Evolutionary conservation across 1,284 basidiomycete genomes (phyloP).

Genomic region (Fomes fomentarius): DNA sequence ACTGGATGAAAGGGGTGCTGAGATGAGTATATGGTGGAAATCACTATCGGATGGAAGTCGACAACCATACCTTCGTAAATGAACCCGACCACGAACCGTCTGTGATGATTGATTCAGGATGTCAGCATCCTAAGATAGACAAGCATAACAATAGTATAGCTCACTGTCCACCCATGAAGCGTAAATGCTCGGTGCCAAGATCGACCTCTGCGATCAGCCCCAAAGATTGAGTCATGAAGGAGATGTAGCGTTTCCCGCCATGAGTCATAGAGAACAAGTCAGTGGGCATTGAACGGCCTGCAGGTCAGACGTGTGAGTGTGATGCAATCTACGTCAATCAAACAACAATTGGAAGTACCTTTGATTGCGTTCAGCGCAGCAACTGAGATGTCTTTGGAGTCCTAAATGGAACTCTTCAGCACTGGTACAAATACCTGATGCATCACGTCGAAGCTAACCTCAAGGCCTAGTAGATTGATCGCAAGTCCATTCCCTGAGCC

Average conservation of each 20-base stretch:
- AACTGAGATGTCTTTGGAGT: slow-evolving; percentile 74
- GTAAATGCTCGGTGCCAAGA: slow-evolving; percentile 83
- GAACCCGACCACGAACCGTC: slow-evolving; percentile 86
- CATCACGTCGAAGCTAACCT: slow-evolving; percentile 42
- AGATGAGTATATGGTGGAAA: not conserved
- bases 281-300: slow-evolving; percentile 72
- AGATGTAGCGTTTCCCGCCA: slow-evolving; percentile 68
- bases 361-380: slow-evolving; percentile 89
- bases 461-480: slow-evolving; percentile 73
- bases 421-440: not conserved
- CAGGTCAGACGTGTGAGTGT: not conserved
- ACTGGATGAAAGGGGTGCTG: slow-evolving; percentile 46
- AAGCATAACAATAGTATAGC: not conserved
- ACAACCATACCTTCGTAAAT: slow-evolving; percentile 63
- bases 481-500: slow-evolving; percentile 86
- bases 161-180: slow-evolving; percentile 87
- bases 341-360: slow-evolving; percentile 47
- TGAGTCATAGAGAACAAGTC: slow-evolving; percentile 87
- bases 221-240: slow-evolving; percentile 87
- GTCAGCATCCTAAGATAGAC: not conserved
- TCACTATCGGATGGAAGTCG: slow-evolving; percentile 2
- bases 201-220: slow-evolving; percentile 95
- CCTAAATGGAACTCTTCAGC: slow-evolving; percentile 38
- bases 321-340: not conserved
- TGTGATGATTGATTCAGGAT: slow-evolving; percentile 22